Conservation (phyloP, 768 basidiomycete species). For the Tubosaeta sp. region DNA sequence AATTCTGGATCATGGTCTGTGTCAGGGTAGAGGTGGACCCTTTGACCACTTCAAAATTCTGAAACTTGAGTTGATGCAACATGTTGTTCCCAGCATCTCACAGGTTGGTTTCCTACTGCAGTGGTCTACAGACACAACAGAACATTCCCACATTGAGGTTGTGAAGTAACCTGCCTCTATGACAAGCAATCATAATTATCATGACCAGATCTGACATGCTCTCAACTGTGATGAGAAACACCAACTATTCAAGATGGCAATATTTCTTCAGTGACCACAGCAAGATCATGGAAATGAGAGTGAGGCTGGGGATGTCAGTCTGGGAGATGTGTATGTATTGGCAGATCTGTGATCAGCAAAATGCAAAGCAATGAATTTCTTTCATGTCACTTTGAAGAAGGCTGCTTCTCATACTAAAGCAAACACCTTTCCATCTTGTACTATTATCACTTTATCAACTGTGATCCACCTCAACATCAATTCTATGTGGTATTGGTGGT, state of each 20-base stretch:
- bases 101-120: neutral
- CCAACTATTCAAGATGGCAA: neutral
- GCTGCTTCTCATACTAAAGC: too few species aligned
- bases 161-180: neutral
- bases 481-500: neutral
- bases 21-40: neutral
- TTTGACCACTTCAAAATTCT: neutral
- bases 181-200: neutral
- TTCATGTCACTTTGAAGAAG: neutral
- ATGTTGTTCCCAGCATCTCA: neutral
- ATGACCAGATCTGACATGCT: neutral
- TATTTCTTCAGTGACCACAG: neutral
- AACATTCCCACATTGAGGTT: neutral
- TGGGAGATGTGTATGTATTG: neutral
- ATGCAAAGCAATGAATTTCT: neutral
- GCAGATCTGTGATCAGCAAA: neutral
- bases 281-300: neutral
- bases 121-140: neutral
- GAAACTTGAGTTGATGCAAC: neutral
- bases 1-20: neutral
- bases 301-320: neutral
- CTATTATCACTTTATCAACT: neutral
- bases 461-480: neutral
- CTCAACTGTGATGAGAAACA: neutral
- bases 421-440: neutral